Percentiles rank a stretch among this genome's conserved stretches.
phyloP scores from a whole-genome alignment of 2,329 filamentous ascomycete genomes.

The Sporothrix dimorphospora region DNA sequence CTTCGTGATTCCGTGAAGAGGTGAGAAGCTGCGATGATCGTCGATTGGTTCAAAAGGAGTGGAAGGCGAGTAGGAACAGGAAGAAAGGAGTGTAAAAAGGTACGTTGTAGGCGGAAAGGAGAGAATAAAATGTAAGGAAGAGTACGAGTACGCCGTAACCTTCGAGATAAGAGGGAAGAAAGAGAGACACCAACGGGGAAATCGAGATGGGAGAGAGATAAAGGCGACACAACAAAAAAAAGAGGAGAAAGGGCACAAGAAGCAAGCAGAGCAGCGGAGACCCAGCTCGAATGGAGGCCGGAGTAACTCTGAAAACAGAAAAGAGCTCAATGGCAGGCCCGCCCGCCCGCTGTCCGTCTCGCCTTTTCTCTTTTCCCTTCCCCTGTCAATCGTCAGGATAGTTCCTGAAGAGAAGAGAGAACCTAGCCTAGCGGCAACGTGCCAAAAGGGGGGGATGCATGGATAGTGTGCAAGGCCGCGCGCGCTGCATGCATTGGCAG shows the following conservation, averaged over 20 bases:
- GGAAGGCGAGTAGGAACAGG: not conserved
- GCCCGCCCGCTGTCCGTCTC: not conserved
- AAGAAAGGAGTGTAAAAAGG: not conserved
- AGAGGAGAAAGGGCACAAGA: not conserved
- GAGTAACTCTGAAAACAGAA: conserved; percentile 13
- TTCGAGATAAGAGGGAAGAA: not conserved
- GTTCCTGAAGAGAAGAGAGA: not conserved
- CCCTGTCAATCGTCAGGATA: conserved; percentile 2
- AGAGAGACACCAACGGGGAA: not conserved
- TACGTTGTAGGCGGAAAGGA: not conserved
- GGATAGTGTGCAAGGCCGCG: conserved; percentile 2
- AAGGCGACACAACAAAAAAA: not conserved
- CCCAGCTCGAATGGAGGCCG: not conserved
- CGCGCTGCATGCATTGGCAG: not conserved
- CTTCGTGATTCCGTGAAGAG: not conserved
- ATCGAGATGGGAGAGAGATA: not conserved
- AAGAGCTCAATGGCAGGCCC: conserved; percentile 18
- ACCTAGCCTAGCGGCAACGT: conserved; percentile 3
- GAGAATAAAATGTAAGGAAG: not conserved
- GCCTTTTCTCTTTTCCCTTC: not conserved
- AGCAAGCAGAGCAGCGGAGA: not conserved
- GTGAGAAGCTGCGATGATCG: not conserved
- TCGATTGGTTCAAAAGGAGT: conserved; percentile 13
- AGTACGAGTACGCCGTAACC: not conserved
- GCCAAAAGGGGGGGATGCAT: conserved; percentile 18